Evolutionary conservation across 371 early-diverging fungal species (phyloP).

Genomic region (Mucor circinelloides): DNA sequence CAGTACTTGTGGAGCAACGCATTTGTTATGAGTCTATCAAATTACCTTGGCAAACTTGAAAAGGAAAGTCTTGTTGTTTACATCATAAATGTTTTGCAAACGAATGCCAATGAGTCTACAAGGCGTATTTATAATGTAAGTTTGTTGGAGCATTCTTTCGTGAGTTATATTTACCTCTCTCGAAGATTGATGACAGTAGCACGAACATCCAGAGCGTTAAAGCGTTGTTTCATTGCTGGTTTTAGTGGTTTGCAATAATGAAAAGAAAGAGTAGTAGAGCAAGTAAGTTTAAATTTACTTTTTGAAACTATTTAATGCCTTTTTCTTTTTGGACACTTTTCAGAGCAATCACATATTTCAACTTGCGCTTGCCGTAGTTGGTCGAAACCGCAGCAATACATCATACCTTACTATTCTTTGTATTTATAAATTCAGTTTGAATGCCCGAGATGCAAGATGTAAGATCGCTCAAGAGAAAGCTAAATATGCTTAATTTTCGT

Average conservation of each 20-base stretch:
- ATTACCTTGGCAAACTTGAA: conserved; percentile 88
- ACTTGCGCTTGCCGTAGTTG: background rate
- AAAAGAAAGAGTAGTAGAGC: background rate
- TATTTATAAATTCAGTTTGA: background rate
- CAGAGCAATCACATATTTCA: background rate
- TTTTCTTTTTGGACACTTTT: background rate
- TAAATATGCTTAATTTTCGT: too few relatives aligned
- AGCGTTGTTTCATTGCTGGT: conserved; percentile 69
- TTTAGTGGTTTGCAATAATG: background rate
- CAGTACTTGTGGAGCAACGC: background rate
- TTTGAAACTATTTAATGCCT: background rate
- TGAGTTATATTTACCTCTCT: conserved; percentile 49
- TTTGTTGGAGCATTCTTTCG: background rate
- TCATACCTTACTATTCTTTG: background rate
- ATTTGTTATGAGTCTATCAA: too few relatives aligned
- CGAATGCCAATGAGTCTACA: conserved; percentile 78
- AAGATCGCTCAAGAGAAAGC: background rate
- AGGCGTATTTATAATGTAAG: background rate
- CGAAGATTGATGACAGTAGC: conserved; percentile 77
- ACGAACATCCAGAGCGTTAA: conserved; percentile 87
- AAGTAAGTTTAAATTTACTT: background rate
- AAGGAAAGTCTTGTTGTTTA: conserved; percentile 87
- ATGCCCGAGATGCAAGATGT: background rate
- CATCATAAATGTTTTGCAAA: conserved; percentile 95
- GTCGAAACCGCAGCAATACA: background rate